Base-by-base conservation (phyloP, 2,329 filamentous ascomycete genomes). In the Fusarium miscanthi region DNA sequence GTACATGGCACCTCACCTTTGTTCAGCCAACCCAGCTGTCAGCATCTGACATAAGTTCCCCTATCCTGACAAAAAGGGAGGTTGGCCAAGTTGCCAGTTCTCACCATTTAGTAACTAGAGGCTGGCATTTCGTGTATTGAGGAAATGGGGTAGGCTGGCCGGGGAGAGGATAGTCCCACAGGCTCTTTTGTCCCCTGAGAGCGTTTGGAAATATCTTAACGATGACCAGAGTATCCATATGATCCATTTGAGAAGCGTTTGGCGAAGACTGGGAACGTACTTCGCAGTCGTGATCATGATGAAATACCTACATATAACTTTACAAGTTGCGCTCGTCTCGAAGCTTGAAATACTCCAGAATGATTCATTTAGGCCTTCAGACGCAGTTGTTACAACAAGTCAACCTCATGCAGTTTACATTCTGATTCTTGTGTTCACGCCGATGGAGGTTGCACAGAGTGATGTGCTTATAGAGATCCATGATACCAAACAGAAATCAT, bases 51-150 rank as follows among this genome's bases (percentile, higher is more conserved):
- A 30, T 6, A 0, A 9, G 10, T 8, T 11, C 13, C 31, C 10
- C 0, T 17, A 0, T n/a, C 4, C 27, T 3, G 2, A 12, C 9
- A 7, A 17, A n/a, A 3, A 6, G 10, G 6, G n/a, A 48, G 7
- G 11, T 8, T n/a, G 13, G 5, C 1, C 4, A 31, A 48, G 21
- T 11, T 2, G 27, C 16, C 13, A 12, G 9, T 9, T 31, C 30
- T 31, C 10, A 31, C 30, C 10, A 3, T 31, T 31, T 8, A 4
- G 9, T 31, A 9, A 31, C 12, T 31, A 31, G 30, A 11, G 8
- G 30, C 3, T 31, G 30, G 11, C 9, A 31, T 27, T 27, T 8
- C 27, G 27, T 27, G 27, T 27, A 27, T n/a, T 30, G 10, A n/a
- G 4, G 27, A n/a, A 46, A 30, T 3, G 19, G 43, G 12, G 9